Conservation (phyloP, 805 yeast genomes). For the Nakazawaea sp. region DNA sequence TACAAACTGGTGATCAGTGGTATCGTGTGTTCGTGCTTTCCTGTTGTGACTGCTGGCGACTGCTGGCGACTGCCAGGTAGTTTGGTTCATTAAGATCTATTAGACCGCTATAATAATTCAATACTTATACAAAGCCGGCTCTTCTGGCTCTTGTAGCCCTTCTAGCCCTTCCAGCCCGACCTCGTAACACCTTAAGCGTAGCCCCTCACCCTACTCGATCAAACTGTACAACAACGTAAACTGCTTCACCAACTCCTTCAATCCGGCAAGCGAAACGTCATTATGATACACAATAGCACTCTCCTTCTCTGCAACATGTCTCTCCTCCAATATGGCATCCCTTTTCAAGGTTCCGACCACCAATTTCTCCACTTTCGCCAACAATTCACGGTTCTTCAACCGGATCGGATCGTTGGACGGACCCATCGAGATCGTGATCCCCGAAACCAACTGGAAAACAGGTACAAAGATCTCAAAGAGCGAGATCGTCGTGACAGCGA, state of each 20-base stretch:
- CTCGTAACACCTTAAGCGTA: neutral
- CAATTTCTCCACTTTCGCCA: conserved; percentile 46
- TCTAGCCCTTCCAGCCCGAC: too few relatives aligned
- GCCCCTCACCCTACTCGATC: conserved; percentile 7
- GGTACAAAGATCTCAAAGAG: conserved; percentile 67
- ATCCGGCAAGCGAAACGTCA: conserved; percentile 12
- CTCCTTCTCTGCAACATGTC: conserved; percentile 1
- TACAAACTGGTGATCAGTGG: too few relatives aligned
- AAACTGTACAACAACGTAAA: conserved; percentile 22
- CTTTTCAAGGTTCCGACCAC: conserved; percentile 56
- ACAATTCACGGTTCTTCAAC: conserved; percentile 41
- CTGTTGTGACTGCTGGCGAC: too few relatives aligned
- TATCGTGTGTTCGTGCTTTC: too few relatives aligned
- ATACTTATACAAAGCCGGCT: too few relatives aligned
- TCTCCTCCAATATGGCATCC: conserved; percentile 18
- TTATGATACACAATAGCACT: conserved; percentile 6
- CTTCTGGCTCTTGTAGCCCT: too few relatives aligned
- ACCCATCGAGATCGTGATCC: conserved; percentile 70
- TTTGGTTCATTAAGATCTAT: too few relatives aligned
- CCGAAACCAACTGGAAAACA: conserved; percentile 61
- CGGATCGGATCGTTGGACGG: conserved; percentile 61
- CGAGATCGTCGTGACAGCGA: conserved; percentile 29
- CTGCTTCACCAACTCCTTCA: conserved; percentile 19
- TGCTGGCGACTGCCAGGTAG: too few relatives aligned
- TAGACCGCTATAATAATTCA: too few relatives aligned